Conservation (phyloP, 192 early-diverging fungal species). For the Umbelopsis vinacea region DNA sequence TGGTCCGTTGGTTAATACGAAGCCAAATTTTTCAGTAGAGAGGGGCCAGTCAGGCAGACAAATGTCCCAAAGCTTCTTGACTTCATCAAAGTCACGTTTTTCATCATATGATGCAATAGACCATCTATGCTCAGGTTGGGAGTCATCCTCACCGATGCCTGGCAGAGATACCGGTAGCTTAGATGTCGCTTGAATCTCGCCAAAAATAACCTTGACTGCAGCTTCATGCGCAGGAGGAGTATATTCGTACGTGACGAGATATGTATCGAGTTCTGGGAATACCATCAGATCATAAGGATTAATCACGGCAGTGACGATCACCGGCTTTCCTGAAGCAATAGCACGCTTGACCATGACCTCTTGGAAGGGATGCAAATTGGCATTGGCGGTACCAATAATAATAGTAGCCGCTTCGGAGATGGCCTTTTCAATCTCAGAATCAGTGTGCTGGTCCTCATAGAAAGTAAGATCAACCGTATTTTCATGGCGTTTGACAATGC, state of each 20-base stretch:
- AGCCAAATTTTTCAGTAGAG: slow-evolving; percentile 9
- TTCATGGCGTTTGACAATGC: slow-evolving; percentile 24
- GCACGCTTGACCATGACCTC: slow-evolving; percentile 26
- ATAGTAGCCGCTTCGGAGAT: slow-evolving; percentile 9
- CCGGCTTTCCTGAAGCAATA: slow-evolving; percentile 3
- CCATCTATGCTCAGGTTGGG: neutral
- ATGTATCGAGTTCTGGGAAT: slow-evolving; percentile 38
- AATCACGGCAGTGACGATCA: slow-evolving; percentile 37
- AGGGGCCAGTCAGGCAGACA: slow-evolving; percentile 32
- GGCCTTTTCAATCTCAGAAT: slow-evolving; percentile 21
- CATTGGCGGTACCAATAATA: slow-evolving; percentile 44
- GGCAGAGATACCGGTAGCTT: slow-evolving; percentile 34
- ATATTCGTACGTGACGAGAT: slow-evolving; percentile 44
- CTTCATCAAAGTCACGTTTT: slow-evolving; percentile 23
- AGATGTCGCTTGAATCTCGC: slow-evolving; percentile 32
- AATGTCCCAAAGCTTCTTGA: slow-evolving; percentile 31
- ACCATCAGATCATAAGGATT: slow-evolving; percentile 46
- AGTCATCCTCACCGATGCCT: neutral
- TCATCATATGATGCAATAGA: slow-evolving; percentile 11
- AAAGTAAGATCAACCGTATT: slow-evolving; percentile 35
- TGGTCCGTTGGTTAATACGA: slow-evolving; percentile 20
- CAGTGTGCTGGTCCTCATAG: slow-evolving; percentile 26
- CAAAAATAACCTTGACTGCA: slow-evolving; percentile 35
- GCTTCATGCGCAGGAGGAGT: slow-evolving; percentile 42
- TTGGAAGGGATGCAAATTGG: slow-evolving; percentile 39